Conservation (phyloP, 208 protist species). For the Vickermania ingenoplastis region DNA sequence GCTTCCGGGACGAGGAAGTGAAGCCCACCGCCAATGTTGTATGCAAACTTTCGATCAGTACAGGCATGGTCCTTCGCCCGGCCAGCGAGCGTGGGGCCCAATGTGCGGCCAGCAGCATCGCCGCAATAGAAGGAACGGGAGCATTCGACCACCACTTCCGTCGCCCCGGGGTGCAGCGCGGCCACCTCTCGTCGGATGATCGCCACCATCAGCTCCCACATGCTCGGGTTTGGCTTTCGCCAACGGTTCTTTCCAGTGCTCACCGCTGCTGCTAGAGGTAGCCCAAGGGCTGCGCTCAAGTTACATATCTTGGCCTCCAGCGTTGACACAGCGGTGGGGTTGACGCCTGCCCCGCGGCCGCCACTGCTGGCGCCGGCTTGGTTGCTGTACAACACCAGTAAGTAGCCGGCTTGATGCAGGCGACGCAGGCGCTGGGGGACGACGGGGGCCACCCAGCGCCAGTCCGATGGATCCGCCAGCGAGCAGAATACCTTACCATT, state of each 20-base stretch:
- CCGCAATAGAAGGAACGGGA: conserved; percentile 82
- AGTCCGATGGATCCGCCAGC: conserved; percentile 46
- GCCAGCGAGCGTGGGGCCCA: conserved; percentile 31
- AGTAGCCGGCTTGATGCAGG: conserved; percentile 48
- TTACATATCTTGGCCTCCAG: conserved; percentile 39
- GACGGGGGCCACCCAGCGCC: conserved; percentile 41
- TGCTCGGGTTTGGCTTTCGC: conserved; percentile 79
- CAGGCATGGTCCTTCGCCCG: conserved; percentile 89
- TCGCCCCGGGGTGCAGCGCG: not conserved
- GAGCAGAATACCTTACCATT: conserved; percentile 43
- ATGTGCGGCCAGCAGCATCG: conserved; percentile 83
- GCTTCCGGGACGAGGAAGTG: conserved; percentile 89
- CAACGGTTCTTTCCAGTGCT: conserved; percentile 62
- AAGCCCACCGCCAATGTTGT: conserved; percentile 52
- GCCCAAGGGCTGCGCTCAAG: conserved; percentile 18
- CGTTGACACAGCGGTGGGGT: conserved; percentile 39
- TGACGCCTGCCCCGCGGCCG: conserved; percentile 28
- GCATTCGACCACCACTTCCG: conserved; percentile 14
- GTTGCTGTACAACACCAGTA: conserved; percentile 90
- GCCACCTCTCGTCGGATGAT: not conserved
- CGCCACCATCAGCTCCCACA: conserved; percentile 74
- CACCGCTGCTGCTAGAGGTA: conserved; percentile 75
- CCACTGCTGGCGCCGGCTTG: conserved; percentile 83
- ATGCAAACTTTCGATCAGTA: conserved; percentile 85
- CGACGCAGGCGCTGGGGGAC: conserved; percentile 33